Conservation (phyloP, 1,284 basidiomycete genomes). For the Cryptococcus sp. region DNA sequence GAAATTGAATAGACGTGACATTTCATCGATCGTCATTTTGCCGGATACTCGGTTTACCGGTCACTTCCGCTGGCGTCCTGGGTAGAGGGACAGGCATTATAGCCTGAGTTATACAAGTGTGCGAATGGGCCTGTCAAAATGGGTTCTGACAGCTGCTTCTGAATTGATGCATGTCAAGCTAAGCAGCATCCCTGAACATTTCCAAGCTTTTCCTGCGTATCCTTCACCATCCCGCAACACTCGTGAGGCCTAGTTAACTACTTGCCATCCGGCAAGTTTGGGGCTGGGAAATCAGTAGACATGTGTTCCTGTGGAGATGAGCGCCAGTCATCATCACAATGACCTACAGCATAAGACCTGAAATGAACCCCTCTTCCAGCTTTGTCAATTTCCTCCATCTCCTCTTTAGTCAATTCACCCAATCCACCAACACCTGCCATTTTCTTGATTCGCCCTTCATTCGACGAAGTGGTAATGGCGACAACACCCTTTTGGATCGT, state of each 20-base stretch:
- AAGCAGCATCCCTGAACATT: too few species aligned
- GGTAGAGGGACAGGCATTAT: too few species aligned
- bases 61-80: too few species aligned
- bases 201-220: too few species aligned
- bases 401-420: constrained; percentile 50
- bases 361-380: constrained; percentile 61
- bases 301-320: constrained; percentile 21
- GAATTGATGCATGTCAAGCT: too few species aligned
- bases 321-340: background rate
- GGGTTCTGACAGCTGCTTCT: too few species aligned
- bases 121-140: too few species aligned
- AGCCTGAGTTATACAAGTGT: too few species aligned
- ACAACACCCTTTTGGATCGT: constrained; percentile 55
- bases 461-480: constrained; percentile 66
- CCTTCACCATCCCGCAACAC: background rate
- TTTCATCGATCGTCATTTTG: too few species aligned
- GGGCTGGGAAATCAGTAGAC: constrained; percentile 20
- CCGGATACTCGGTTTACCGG: too few species aligned
- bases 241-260: background rate
- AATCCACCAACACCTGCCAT: constrained; percentile 57
- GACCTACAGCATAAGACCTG: constrained; percentile 30
- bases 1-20: too few species aligned
- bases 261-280: background rate
- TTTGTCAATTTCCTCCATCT: constrained; percentile 62
- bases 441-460: constrained; percentile 61